These are phyloP conservation scores for Alternaria arbusti DNA, from an alignment of 2,329 filamentous ascomycete genomes.

Conservation along the genomic window DNA sequence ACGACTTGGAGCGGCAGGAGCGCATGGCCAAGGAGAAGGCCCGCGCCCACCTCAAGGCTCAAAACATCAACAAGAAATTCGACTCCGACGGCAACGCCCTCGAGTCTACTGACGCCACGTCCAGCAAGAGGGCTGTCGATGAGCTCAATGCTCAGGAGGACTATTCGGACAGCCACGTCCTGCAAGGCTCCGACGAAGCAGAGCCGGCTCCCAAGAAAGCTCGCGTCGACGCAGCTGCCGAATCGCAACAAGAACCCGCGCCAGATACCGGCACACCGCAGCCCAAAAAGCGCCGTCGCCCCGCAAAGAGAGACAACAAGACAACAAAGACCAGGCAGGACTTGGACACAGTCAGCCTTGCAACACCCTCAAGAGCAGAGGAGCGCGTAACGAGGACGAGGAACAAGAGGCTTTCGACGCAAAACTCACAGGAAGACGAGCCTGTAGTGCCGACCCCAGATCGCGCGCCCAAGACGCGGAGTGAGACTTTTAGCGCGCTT, in stretches of 20 bases:
- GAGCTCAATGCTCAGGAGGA: slow-evolving; percentile 19
- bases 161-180: slow-evolving; percentile 18
- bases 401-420: slow-evolving; percentile 11
- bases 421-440: neutral
- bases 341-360: neutral
- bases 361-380: slow-evolving; percentile 11
- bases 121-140: slow-evolving; percentile 37
- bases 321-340: neutral
- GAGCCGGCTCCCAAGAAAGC: slow-evolving; percentile 19
- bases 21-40: slow-evolving; percentile 44
- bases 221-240: slow-evolving; percentile 5
- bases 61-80: slow-evolving; percentile 37
- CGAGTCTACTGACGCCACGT: slow-evolving; percentile 15
- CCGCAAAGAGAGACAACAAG: slow-evolving; percentile 14
- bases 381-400: slow-evolving; percentile 2
- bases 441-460: slow-evolving; percentile 1
- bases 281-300: slow-evolving; percentile 9
- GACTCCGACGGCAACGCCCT: slow-evolving; percentile 32
- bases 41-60: slow-evolving; percentile 29
- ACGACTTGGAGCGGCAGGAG: slow-evolving; percentile 50
- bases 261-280: neutral
- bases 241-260: neutral
- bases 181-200: slow-evolving; percentile 11
- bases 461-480: slow-evolving; percentile 27
- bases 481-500: slow-evolving; percentile 33